These are phyloP conservation scores for Wickerhamiella australiensis DNA, from an alignment of 805 yeast genomes.

Conservation along the genomic window DNA sequence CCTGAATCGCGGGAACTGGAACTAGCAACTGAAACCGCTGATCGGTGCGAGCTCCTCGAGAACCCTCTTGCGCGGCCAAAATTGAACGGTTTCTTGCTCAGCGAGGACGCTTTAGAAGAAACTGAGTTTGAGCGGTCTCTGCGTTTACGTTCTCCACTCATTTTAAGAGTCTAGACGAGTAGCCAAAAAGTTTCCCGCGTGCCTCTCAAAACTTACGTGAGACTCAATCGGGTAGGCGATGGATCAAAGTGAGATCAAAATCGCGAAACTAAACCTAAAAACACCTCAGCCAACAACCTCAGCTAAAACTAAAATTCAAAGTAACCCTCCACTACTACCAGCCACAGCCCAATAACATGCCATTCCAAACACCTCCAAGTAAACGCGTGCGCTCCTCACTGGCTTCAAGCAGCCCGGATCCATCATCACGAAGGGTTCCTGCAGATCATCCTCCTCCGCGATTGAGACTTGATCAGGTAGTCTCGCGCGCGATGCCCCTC, in stretches of 20 bases:
- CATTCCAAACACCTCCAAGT: background rate
- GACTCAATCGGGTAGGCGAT: too few species aligned
- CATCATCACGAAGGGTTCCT: background rate
- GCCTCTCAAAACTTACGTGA: too few species aligned
- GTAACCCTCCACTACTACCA: too few species aligned
- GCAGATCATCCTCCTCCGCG: background rate
- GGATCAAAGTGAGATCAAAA: too few species aligned
- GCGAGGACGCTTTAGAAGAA: background rate
- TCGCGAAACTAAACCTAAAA: background rate
- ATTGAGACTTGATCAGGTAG: conserved; percentile 18
- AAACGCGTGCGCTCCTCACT: background rate
- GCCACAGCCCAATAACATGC: too few species aligned
- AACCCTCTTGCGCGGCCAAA: conserved; percentile 4
- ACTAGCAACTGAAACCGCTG: background rate
- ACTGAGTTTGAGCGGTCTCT: conserved; percentile 5
- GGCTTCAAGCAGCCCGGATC: background rate
- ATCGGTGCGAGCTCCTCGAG: conserved; percentile 1
- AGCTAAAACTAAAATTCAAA: background rate
- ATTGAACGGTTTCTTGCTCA: conserved; percentile 6
- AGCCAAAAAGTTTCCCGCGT: conserved; percentile 3
- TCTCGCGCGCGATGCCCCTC: conserved; percentile 29
- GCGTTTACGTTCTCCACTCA: conserved; percentile 4
- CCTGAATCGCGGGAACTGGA: conserved; percentile 5
- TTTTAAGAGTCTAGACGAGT: background rate
- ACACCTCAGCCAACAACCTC: background rate